These are phyloP conservation scores for Tephrocybe sp. DNA, from an alignment of 768 basidiomycete genomes.

Conservation along the genomic window DNA sequence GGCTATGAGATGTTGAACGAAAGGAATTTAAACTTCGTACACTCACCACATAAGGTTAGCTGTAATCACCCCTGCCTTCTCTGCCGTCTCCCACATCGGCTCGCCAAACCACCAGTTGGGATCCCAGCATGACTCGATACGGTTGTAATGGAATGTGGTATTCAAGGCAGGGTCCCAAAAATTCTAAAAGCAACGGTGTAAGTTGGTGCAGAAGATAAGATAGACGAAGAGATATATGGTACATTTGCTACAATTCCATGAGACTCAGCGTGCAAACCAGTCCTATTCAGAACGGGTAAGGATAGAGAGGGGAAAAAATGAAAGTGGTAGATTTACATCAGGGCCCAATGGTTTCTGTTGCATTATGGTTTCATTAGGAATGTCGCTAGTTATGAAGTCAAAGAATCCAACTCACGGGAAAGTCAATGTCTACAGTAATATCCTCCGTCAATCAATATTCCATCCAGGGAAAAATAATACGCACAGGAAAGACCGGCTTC, in stretches of 20 bases:
- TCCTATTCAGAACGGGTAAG: slow-evolving; percentile 45
- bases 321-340: slow-evolving; percentile 53
- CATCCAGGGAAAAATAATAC: slow-evolving; percentile 17
- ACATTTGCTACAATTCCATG: slow-evolving; percentile 93
- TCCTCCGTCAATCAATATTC: not conserved
- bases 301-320: slow-evolving; percentile 1
- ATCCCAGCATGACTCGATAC: slow-evolving; percentile 57
- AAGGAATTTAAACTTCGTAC: not conserved
- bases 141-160: slow-evolving; percentile 72
- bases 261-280: slow-evolving; percentile 84
- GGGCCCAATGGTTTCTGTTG: slow-evolving; percentile 81
- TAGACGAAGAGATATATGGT: slow-evolving; percentile 13
- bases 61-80: slow-evolving; percentile 65
- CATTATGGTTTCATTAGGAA: not conserved
- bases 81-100: slow-evolving; percentile 94
- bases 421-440: slow-evolving; percentile 64
- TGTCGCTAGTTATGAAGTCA: not conserved
- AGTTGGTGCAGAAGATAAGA: not conserved
- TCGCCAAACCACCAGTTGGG: slow-evolving; percentile 87
- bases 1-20: not conserved
- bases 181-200: slow-evolving; percentile 42
- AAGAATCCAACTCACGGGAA: slow-evolving; percentile 66
- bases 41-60: slow-evolving; percentile 92
- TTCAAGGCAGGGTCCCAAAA: slow-evolving; percentile 77
- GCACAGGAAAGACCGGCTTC: slow-evolving; percentile 83